Base-by-base conservation (phyloP, 2,329 filamentous ascomycete genomes). In the Botryotinia globosa region DNA sequence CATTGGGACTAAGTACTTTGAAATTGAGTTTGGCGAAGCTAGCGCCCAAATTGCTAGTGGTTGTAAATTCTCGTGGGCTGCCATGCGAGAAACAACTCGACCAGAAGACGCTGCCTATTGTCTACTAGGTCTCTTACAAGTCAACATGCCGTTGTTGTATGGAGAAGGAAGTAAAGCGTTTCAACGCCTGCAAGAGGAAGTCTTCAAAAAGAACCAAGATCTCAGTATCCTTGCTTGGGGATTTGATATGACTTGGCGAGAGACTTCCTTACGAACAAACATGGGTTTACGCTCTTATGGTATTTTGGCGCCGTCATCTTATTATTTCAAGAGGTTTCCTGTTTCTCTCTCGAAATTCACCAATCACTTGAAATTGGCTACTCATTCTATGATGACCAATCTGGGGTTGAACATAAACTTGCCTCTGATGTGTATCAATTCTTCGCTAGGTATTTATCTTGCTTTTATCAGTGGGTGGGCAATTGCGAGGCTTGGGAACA, bases 171-270 rank as follows among this genome's bases (percentile, higher is more conserved):
- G 18, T 3, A 69, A 58, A 3, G 54, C 63, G 29, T 69, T 69
- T 25, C 44, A n/a, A 25, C 48, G 42, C 34, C 25, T 69, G 12
- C 71, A 72, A 54, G 48, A 59, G 44, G 71, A 68, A 42, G 51
- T 69, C 29, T 9, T 72, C 25, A 72, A 51, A 62, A 68, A 32
- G 12, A 54, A 44, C 14, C 44, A 61, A 25, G 63, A 69, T 42
- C 51, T 68, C 5, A 61, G 63, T n/a, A 56, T 72, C 9, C 67
- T 68, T 32, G 71, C 71, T 29, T 72, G 71, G 71, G 64, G 62
- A 16, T 64, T 45, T 45, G 42, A 44, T 45, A 61, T 56, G 63
- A 68, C 29, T n/a, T 22, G n/a, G 39, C 39, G 42, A 32, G 42
- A 45, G 9, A 64, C 18, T 12, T 64, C n/a, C 18, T 32, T 9